These are phyloP conservation scores for Rubus idaeus DNA, from an alignment of 306 rosid genomes.

Conservation along the genomic window DNA sequence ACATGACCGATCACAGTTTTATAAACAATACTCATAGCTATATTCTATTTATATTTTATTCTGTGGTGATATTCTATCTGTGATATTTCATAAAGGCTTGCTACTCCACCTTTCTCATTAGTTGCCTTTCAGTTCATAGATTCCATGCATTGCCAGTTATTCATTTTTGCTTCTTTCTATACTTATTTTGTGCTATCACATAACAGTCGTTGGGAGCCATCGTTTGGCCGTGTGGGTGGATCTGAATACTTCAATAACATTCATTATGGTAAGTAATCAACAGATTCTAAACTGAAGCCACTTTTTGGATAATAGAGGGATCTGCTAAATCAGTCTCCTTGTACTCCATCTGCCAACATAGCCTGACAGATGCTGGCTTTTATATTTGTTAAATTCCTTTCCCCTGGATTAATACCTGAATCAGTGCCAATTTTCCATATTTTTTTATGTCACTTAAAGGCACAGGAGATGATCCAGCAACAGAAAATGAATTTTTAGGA, in stretches of 20 bases:
- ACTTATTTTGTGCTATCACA: slow-evolving; percentile 34
- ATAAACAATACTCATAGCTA: background rate
- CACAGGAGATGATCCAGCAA: slow-evolving; percentile 77
- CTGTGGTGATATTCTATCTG: background rate
- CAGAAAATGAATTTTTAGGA: slow-evolving; percentile 60
- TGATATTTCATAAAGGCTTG: background rate
- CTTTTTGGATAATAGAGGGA: slow-evolving; percentile 18
- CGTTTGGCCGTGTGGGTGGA: slow-evolving; percentile 81
- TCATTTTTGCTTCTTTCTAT: slow-evolving; percentile 26
- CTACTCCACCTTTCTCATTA: background rate
- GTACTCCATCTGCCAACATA: background rate
- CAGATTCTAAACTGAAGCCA: slow-evolving; percentile 21
- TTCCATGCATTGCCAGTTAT: slow-evolving; percentile 25
- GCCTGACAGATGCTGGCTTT: background rate
- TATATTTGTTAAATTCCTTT: slow-evolving; percentile 3
- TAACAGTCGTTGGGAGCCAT: slow-evolving; percentile 84
- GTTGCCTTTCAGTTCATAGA: slow-evolving; percentile 1
- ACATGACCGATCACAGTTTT: background rate
- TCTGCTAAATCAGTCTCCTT: slow-evolving; percentile 5
- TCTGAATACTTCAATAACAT: slow-evolving; percentile 74
- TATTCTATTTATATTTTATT: background rate
- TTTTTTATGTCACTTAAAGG: slow-evolving; percentile 32
- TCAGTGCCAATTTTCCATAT: background rate
- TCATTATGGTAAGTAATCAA: slow-evolving; percentile 64
- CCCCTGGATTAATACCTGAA: slow-evolving; percentile 25